Conservation (phyloP, 2,329 filamentous ascomycete species). For the Blastomyces gilchristii region DNA sequence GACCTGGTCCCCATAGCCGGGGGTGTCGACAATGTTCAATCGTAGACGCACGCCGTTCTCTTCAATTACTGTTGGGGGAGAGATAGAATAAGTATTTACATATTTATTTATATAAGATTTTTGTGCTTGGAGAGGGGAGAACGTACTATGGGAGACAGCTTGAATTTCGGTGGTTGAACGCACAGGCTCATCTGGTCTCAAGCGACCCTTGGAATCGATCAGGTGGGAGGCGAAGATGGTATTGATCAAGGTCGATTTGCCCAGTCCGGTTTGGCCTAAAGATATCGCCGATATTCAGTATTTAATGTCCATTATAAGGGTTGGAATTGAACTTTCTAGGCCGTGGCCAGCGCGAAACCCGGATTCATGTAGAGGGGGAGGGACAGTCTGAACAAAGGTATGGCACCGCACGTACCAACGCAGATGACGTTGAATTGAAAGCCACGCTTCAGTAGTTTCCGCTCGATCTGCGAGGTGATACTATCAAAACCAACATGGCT, state of each 20-base stretch:
- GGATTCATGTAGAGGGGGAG: not conserved
- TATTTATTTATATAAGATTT: not conserved
- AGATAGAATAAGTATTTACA: not conserved
- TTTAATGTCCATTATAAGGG: constrained; percentile 20
- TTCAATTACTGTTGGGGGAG: constrained; percentile 63
- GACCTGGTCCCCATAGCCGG: constrained; percentile 94
- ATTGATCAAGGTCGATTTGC: constrained; percentile 99
- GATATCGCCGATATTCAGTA: constrained; percentile 13
- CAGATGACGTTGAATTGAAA: constrained; percentile 99
- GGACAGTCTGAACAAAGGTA: not conserved
- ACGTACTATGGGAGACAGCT: constrained; percentile 74
- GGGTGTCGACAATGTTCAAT: constrained; percentile 97
- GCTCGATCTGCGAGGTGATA: constrained; percentile 98
- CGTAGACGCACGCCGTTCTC: constrained; percentile 96
- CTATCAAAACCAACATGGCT: constrained; percentile 99
- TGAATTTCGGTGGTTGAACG: constrained; percentile 97
- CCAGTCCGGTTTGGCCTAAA: constrained; percentile 90
- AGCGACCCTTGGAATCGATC: constrained; percentile 95
- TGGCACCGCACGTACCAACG: constrained; percentile 64
- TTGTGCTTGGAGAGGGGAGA: constrained; percentile 1
- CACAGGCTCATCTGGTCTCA: constrained; percentile 83
- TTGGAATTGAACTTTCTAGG: not conserved
- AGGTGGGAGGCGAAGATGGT: constrained; percentile 99
- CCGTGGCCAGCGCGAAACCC: not conserved
- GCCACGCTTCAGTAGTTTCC: constrained; percentile 97